Conservation (phyloP, 2,329 filamentous ascomycete genomes). For the Endoconidiophora polonica region DNA sequence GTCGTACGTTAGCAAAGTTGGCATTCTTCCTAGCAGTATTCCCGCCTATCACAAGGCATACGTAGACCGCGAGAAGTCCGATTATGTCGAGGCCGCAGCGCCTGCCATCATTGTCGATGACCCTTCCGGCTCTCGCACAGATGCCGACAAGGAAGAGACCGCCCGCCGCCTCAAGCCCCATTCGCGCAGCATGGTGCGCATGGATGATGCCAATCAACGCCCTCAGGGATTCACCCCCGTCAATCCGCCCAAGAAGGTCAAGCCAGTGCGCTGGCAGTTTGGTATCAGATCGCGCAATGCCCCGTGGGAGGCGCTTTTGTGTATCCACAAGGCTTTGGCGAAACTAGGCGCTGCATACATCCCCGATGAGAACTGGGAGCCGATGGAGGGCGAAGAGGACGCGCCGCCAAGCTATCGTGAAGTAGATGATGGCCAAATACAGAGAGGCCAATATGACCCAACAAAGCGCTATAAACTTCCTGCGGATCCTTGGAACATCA, state of each 20-base stretch:
- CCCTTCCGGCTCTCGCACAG: conserved; percentile 34
- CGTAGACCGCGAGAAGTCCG: conserved; percentile 53
- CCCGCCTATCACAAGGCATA: conserved; percentile 82
- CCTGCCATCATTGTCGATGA: conserved; percentile 31
- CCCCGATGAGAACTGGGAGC: conserved; percentile 41
- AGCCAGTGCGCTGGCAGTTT: conserved; percentile 91
- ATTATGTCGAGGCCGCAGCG: conserved; percentile 18
- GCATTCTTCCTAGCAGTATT: conserved; percentile 78
- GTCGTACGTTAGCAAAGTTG: conserved; percentile 66
- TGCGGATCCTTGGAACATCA: conserved; percentile 87
- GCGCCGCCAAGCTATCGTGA: conserved; percentile 25
- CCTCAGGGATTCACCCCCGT: conserved; percentile 48
- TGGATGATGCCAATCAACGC: conserved; percentile 43
- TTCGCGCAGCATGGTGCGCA: conserved; percentile 50
- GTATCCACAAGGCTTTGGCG: conserved; percentile 80
- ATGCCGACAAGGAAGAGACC: conserved; percentile 67
- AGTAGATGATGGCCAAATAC: conserved; percentile 26
- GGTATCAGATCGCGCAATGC: conserved; percentile 89
- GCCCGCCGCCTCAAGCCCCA: conserved; percentile 73
- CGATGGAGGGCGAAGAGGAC: conserved; percentile 26
- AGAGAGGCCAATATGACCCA: conserved; percentile 28
- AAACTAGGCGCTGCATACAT: conserved; percentile 86
- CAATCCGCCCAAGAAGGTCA: conserved; percentile 50
- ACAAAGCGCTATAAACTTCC: conserved; percentile 63
- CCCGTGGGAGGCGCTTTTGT: conserved; percentile 83